Evolutionary conservation across 2,329 filamentous ascomycete species (phyloP).

Genomic region (Aspergillus neoniger): DNA sequence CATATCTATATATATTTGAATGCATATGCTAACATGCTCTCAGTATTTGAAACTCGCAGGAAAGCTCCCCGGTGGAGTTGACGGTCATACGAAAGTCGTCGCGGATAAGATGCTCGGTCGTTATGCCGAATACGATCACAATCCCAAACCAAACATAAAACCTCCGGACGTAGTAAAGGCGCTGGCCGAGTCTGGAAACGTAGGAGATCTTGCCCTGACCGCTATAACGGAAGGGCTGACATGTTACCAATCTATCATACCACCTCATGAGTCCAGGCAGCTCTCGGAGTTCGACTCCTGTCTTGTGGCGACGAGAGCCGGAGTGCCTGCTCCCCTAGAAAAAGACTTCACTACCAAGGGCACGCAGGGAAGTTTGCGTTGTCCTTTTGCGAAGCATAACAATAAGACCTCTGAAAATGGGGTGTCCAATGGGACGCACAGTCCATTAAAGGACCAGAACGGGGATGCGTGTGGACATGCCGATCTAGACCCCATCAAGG

Average conservation of each 20-base stretch:
- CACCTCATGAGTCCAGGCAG: slow-evolving; percentile 31
- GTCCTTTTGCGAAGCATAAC: slow-evolving; percentile 69
- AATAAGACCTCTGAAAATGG: slow-evolving; percentile 43
- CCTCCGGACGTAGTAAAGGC: slow-evolving; percentile 60
- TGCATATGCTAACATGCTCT: slow-evolving; percentile 30
- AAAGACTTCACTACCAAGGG: slow-evolving; percentile 89
- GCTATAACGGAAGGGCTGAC: slow-evolving; percentile 43
- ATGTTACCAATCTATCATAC: slow-evolving; percentile 42
- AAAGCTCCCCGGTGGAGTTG: slow-evolving; percentile 32
- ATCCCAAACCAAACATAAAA: slow-evolving; percentile 63
- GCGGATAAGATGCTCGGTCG: slow-evolving; percentile 34
- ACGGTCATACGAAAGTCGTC: slow-evolving; percentile 33
- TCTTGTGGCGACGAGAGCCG: slow-evolving; percentile 50
- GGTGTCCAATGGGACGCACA: slow-evolving; percentile 41
- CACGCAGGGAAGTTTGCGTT: slow-evolving; percentile 74
- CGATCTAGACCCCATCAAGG: slow-evolving; percentile 60
- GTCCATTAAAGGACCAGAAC: slow-evolving; percentile 43
- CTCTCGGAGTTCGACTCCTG: slow-evolving; percentile 41
- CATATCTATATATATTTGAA: slow-evolving; percentile 9
- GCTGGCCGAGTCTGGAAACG: slow-evolving; percentile 64
- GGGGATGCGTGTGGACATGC: slow-evolving; percentile 53
- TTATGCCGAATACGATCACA: slow-evolving; percentile 32
- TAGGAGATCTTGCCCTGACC: slow-evolving; percentile 57
- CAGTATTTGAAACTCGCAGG: slow-evolving; percentile 41
- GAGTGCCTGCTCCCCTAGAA: slow-evolving; percentile 70